Conservation (phyloP, 306 rosid species). For the Sesbania bispinosa region DNA sequence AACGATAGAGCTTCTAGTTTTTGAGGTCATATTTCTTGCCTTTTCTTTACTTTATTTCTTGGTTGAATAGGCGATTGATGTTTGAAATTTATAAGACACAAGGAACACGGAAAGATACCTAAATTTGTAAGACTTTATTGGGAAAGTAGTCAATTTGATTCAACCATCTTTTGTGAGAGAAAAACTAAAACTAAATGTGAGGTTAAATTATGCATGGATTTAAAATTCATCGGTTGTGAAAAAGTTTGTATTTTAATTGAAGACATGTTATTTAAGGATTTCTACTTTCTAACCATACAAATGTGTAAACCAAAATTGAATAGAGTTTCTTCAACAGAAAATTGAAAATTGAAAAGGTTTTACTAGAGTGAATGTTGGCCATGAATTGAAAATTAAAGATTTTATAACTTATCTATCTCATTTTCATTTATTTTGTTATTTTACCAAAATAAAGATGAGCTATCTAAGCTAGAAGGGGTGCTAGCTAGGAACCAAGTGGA, state of each 20-base stretch:
- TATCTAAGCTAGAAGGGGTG: no score
- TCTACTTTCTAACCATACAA: not conserved
- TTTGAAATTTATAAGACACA: conserved; percentile 1
- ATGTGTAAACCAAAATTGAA: not conserved
- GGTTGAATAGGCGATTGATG: not conserved
- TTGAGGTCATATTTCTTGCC: conserved; percentile 27
- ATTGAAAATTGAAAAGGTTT: not conserved
- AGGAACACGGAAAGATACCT: no score
- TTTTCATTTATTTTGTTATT: no score
- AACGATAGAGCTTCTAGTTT: not conserved
- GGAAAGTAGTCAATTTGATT: not conserved
- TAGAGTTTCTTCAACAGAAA: not conserved
- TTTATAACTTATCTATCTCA: no score
- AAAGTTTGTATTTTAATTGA: not conserved
- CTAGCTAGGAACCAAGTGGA: no score
- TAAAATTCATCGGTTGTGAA: not conserved
- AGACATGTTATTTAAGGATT: not conserved
- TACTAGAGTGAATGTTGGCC: not conserved
- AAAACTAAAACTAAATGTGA: not conserved
- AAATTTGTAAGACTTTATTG: not conserved
- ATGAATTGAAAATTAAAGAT: not conserved
- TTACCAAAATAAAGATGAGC: no score
- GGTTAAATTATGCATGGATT: not conserved
- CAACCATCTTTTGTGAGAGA: not conserved
- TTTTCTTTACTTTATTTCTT: not conserved